Percentiles rank a stretch among this genome's conserved stretches.
These are phyloP conservation scores for Diaporthe velutina DNA, from an alignment of 2,329 filamentous ascomycete species.

Conservation along the genomic window DNA sequence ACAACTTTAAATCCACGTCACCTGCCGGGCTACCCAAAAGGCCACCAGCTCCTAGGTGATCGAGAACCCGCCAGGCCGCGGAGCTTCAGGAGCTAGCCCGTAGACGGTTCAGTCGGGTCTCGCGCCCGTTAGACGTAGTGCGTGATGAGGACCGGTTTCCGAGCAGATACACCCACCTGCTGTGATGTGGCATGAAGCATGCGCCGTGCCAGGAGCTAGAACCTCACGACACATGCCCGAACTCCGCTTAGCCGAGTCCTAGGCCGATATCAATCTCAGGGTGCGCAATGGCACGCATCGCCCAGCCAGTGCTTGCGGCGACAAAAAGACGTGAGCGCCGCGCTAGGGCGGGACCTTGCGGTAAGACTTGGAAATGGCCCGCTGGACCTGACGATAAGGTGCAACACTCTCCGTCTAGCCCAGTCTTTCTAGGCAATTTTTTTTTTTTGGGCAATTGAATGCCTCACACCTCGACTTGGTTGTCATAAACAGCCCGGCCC, in stretches of 20 bases:
- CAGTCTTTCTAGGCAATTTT: neutral
- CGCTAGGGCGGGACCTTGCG: neutral
- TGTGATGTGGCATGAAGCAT: neutral
- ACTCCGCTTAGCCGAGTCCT: neutral
- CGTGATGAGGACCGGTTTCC: neutral
- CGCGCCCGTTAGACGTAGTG: neutral
- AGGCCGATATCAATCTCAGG: neutral
- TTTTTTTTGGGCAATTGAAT: neutral
- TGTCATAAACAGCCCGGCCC: neutral
- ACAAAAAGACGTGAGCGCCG: neutral
- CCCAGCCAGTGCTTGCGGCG: neutral
- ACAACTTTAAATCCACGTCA: neutral
- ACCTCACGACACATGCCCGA: neutral
- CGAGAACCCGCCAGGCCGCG: neutral
- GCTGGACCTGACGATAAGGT: neutral
- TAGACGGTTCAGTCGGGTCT: neutral
- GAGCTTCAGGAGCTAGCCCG: neutral
- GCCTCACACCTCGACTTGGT: neutral
- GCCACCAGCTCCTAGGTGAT: no score
- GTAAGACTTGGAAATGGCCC: neutral
- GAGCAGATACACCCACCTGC: neutral
- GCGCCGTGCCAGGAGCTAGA: neutral
- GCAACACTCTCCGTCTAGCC: neutral
- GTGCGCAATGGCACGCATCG: neutral
- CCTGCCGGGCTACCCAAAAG: no score